A percentile compares a stretch with the other conserved stretches of the same genome.
phyloP scores from a whole-genome alignment of 768 basidiomycete species.

The Psilocybe tampanensis region DNA sequence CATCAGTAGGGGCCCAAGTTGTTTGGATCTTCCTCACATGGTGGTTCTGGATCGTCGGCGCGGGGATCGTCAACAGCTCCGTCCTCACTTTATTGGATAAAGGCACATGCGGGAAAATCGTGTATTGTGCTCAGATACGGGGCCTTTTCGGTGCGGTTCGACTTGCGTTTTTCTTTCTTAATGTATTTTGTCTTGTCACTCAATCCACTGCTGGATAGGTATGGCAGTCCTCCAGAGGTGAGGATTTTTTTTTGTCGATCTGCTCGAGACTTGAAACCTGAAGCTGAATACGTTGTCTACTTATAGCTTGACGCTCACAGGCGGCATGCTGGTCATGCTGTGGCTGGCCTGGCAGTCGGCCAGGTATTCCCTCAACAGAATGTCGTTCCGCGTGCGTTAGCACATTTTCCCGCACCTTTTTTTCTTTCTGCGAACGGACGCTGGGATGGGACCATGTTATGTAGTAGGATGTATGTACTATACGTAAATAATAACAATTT shows the following conservation, averaged over 20 bases:
- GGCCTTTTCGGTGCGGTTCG: slow-evolving; percentile 50
- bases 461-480: background rate
- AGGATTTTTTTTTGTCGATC: slow-evolving; percentile 19
- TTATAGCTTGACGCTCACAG: slow-evolving; percentile 47
- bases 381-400: slow-evolving; percentile 15
- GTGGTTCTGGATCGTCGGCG: slow-evolving; percentile 62
- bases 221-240: slow-evolving; percentile 57
- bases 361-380: slow-evolving; percentile 23
- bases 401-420: too few species aligned
- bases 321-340: slow-evolving; percentile 45
- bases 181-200: background rate
- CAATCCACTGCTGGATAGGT: slow-evolving; percentile 24
- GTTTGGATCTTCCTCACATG: slow-evolving; percentile 63
- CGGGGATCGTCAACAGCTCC: slow-evolving; percentile 51
- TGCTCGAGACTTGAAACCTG: background rate
- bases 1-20: slow-evolving; percentile 60
- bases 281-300: too few species aligned
- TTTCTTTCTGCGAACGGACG: background rate
- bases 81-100: slow-evolving; percentile 45
- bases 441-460: background rate
- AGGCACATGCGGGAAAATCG: slow-evolving; percentile 42
- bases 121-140: slow-evolving; percentile 61
- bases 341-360: slow-evolving; percentile 59
- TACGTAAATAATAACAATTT: background rate
- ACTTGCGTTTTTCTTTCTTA: background rate